Base-by-base conservation (phyloP, 768 basidiomycete species). In the Paxillus involutus region DNA sequence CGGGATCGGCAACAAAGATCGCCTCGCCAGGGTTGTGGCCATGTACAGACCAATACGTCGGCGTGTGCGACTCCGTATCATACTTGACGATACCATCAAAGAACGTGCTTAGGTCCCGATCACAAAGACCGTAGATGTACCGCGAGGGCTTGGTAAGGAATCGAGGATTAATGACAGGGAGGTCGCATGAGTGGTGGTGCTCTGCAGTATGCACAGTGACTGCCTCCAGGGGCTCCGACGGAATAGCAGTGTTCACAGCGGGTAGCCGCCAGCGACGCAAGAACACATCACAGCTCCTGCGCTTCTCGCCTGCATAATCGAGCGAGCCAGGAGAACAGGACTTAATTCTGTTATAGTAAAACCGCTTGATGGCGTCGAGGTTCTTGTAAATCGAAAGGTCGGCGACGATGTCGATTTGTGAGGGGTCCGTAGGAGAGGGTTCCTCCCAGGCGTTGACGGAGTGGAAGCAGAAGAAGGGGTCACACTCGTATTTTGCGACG, bases 381-480 rank as follows among this genome's bases (percentile, higher is more conserved):
- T 73, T 67, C 19, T 68, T 51, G 59, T 74, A 76, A 10, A 65
- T 59, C 3, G 72, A 62, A 35, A 77, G 60, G 57, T 76, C 73
- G 17, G 75, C 67, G 35, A 72, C 19, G 45, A 75, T 61, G 55
- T 72, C 70, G 33, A 63, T 60, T 30, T 67, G 65, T 4, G 57
- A 56, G 19, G 63, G 52, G 42, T 70, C 63, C 1, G 60, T 57
- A 10, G 60, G 44, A 17, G 58, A 63, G 7, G 55, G 50, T 8
- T 57, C 60, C 39, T 76, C 75, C 68, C 70, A 77, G 0, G 75
- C 70, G n/a, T 76, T 76, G 54, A 75, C 14, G 26, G 63, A 56
- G 51, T 76, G 75, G 63, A 76, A 76, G 51, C 62, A 66, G 59
- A 75, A 76, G 63, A 75, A 76, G 0, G 73, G 66, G 44, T 66